phyloP scores from a whole-genome alignment of 202 grass and related monocot genomes.

The Brachypodium distachyon region DNA sequence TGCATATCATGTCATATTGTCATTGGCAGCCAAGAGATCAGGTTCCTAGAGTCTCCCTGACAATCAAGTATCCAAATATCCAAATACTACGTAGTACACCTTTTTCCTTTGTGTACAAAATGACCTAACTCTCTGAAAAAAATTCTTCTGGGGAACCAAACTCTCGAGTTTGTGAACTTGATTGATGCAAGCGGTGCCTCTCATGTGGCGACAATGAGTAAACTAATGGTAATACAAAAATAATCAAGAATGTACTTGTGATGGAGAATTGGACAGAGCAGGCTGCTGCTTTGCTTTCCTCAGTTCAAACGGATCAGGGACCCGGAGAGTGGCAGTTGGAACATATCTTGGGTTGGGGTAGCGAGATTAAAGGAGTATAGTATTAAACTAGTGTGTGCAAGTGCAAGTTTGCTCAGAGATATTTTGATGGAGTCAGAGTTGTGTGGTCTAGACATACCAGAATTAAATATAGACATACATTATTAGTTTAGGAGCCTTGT shows the following conservation, averaged over 20 bases:
- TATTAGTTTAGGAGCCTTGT: not conserved
- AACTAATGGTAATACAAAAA: not conserved
- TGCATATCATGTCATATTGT: no score
- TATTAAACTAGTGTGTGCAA: conserved; percentile 2
- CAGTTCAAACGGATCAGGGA: conserved; percentile 5
- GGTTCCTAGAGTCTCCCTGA: not conserved
- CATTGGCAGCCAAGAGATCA: not conserved
- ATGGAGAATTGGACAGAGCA: conserved; percentile 21
- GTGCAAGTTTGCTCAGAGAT: conserved; percentile 7
- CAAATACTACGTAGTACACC: no score
- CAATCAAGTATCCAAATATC: not conserved
- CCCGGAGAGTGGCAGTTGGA: not conserved
- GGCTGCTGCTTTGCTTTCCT: not conserved
- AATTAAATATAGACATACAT: not conserved
- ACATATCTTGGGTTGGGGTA: conserved; percentile 4
- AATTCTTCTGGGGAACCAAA: no score
- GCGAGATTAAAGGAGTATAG: conserved; percentile 2
- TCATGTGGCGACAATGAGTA: not conserved
- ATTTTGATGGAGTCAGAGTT: not conserved
- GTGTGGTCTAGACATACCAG: not conserved
- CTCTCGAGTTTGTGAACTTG: not conserved
- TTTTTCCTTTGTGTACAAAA: not conserved
- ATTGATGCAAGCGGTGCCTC: not conserved
- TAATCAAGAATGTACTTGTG: conserved; percentile 19
- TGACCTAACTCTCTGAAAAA: no score